Evolutionary conservation across 768 basidiomycete species (phyloP), one percentile per base, ranked within the genome.

Genomic region (Clavaria fumosa): DNA sequence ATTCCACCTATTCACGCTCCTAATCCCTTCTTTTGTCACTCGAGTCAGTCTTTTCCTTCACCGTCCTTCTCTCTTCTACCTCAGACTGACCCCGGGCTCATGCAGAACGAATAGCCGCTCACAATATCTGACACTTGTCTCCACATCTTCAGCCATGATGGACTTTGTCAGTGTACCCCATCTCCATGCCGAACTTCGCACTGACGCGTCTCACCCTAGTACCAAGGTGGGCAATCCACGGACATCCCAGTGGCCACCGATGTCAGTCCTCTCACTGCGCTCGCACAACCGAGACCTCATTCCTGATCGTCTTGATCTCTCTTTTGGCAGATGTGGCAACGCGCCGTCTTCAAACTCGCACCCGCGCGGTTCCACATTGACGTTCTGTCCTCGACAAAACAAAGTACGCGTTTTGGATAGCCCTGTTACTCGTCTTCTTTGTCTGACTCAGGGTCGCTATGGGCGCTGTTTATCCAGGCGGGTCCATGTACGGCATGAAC

Each of bases 361-460:
- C 82, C 82, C 5, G 59, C 55, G 12, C 55, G 60, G 35, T 85
- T 85, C 43, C 54, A 58, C 0, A 69, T 80, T 4, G 68, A 73
- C 34, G 61, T 75, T 42, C 61, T 82, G 10, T 53, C 61, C 2
- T 70, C 78, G 7, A 57, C 58, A 27, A 80, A 79, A 48, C 63
- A 71, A 33, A 69, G 76, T 71, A 43, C 37, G 42, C 12, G 14
- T 3, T 11, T 3, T 3, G 56, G 48, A 23, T 19, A 18, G 42
- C 5, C 7, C 23, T 34, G 11, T 11, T 19, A 24, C 30, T 14
- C 21, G 35, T 33, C 51, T 23, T 46, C 32, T 15, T 35, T 24
- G 37, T 19, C 31, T 81, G 78, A 69, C 62, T 66, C 40, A 66
- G 64, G 45, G 79, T 72, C 54, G 77, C 78, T 30, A 66, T 84